Base-by-base conservation (phyloP, 148 eudicot species). In the Cornus controversa region DNA sequence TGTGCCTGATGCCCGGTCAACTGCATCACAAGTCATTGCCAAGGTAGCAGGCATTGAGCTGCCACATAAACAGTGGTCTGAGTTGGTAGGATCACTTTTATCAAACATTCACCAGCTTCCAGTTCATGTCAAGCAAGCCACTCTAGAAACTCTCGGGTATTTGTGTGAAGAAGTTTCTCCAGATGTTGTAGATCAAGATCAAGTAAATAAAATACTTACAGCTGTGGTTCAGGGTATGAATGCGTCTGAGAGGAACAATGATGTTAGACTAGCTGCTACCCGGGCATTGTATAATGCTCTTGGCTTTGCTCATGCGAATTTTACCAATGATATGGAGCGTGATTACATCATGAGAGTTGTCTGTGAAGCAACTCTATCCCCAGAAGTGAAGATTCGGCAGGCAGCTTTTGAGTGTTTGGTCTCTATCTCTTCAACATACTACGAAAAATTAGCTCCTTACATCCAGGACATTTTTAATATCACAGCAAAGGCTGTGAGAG, bases 21-120 rank as follows among this genome's bases (percentile, higher is more conserved):
- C 93, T 68, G 93, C 96, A 31, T 92, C 96, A 62, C 96, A 92
- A 78, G 97, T 92, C 63, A 78, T 92, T 86, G 97, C 97, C 23
- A 92, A 90, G 85, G 89, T 92, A 71, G 97, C 97, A 0, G 92
- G 94, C 62, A 92, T 92, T 82, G 94, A 92, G 79, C 72, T 92
- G 72, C 97, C 97, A 10, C 94, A 92, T 65, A 92, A 92, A 75
- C 94, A 90, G 76, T 92, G 97, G 97, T 91, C 94, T 28, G 97
- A 90, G 87, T 79, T 92, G 65, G 80, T 92, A 60, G 87, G 80
- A 71, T 79, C 94, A 1, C 83, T 92, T 24, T 67, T 92, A 53
- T 87, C 91, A 67, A 92, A 82, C 81, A 80, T 90, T 79, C 90
- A 86, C 84, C 93, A 89, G 82, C 86, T 87, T 75, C 91, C 94